phyloP scores from a whole-genome alignment of 768 basidiomycete genomes.

The Candolleomyces aberdarensis region DNA sequence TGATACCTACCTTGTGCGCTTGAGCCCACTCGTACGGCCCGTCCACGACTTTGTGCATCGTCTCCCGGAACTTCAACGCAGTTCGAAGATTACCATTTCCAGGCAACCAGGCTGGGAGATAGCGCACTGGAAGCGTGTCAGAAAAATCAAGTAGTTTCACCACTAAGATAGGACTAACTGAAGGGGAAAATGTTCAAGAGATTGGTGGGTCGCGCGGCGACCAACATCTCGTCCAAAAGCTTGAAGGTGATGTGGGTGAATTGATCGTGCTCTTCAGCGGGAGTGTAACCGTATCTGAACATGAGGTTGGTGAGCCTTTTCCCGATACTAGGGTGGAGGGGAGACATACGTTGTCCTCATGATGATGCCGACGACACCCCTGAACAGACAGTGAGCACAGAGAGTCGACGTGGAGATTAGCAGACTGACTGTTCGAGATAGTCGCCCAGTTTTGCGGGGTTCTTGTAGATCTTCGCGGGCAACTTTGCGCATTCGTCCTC shows the following conservation, averaged over 20 bases:
- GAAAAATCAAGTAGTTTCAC: not conserved
- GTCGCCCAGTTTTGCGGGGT: not conserved
- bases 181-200: not conserved
- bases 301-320: not conserved
- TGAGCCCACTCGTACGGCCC: constrained; percentile 1
- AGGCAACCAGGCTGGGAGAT: not conserved
- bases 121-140: not conserved
- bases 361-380: not conserved
- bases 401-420: not conserved
- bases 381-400: not conserved
- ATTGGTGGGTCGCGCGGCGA: constrained; percentile 1
- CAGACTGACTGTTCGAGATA: not conserved
- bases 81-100: not conserved
- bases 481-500: constrained; percentile 1
- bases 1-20: not conserved
- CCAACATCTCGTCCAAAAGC: constrained; percentile 5
- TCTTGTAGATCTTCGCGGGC: constrained; percentile 1
- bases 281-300: not conserved
- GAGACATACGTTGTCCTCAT: not conserved
- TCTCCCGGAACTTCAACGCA: not conserved
- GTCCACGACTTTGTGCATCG: not conserved
- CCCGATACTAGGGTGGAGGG: not conserved
- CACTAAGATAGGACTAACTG: not conserved
- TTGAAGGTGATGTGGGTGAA: constrained; percentile 3
- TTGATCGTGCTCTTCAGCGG: not conserved